Conservation (phyloP, 352 stramenopile genomes). For the Pythium aquatile region DNA sequence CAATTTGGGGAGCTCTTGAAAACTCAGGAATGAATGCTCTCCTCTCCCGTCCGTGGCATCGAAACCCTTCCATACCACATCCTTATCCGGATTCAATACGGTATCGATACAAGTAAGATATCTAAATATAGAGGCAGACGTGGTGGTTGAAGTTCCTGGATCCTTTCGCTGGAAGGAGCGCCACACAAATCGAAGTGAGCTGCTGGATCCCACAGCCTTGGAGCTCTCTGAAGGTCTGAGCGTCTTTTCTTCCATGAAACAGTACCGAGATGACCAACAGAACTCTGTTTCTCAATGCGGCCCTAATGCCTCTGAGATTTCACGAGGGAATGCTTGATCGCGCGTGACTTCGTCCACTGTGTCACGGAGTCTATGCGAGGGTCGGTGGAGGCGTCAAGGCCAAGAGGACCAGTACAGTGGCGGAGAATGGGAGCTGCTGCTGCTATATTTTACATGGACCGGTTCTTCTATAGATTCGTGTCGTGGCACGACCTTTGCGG, state of each 20-base stretch:
- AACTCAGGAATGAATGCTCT: neutral
- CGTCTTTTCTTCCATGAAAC: neutral
- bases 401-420: too few relatives aligned
- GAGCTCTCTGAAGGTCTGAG: neutral
- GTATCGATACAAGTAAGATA: neutral
- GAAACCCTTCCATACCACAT: neutral
- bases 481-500: neutral
- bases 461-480: neutral
- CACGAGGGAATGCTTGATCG: neutral
- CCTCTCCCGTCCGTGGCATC: neutral
- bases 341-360: neutral
- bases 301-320: neutral
- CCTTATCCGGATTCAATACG: neutral
- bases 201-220: neutral
- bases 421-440: neutral
- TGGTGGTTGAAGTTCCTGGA: neutral
- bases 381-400: too few relatives aligned
- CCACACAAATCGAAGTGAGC: neutral
- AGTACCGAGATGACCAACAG: neutral
- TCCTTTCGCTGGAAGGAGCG: neutral
- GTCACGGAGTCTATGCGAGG: neutral
- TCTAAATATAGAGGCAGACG: neutral
- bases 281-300: neutral
- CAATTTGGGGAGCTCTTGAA: neutral
- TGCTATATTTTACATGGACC: neutral